phyloP scores from a whole-genome alignment of 768 basidiomycete genomes.

The Melanogaster broomeanus region DNA sequence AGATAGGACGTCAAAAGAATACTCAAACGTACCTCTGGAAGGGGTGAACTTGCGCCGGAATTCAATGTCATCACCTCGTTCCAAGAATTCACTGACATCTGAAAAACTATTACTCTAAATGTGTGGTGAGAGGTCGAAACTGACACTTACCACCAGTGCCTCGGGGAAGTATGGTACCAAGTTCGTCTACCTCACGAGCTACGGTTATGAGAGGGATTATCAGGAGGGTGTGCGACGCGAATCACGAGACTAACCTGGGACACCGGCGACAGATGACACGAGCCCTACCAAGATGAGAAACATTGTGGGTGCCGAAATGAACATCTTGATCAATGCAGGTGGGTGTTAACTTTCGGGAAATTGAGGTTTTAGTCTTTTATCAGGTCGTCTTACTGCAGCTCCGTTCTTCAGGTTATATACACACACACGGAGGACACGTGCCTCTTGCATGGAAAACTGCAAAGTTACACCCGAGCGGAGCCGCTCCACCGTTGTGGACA shows the following conservation, averaged over 20 bases:
- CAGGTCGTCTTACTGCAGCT: not conserved
- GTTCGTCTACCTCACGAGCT: not conserved
- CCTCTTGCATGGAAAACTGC: not conserved
- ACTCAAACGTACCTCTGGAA: no score
- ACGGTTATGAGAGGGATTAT: not conserved
- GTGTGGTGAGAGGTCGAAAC: not conserved
- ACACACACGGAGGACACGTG: not conserved
- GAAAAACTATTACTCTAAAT: no score
- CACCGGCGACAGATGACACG: conserved; percentile 4
- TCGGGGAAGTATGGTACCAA: not conserved
- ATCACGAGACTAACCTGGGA: conserved; percentile 7
- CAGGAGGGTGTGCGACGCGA: not conserved
- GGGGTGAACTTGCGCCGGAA: not conserved
- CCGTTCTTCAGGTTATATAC: conserved; percentile 12
- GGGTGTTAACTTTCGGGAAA: no score
- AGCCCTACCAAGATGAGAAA: conserved; percentile 14
- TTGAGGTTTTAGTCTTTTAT: no score
- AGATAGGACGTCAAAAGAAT: no score
- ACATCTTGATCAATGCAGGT: conserved; percentile 6
- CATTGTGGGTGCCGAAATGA: conserved; percentile 5
- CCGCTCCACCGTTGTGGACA: not conserved
- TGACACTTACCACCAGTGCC: conserved; percentile 1
- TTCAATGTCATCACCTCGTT: no score
- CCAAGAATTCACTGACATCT: no score
- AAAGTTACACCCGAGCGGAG: not conserved